Base-by-base conservation (phyloP, 2,329 filamentous ascomycete genomes). In the Thermoascus crustaceus region DNA sequence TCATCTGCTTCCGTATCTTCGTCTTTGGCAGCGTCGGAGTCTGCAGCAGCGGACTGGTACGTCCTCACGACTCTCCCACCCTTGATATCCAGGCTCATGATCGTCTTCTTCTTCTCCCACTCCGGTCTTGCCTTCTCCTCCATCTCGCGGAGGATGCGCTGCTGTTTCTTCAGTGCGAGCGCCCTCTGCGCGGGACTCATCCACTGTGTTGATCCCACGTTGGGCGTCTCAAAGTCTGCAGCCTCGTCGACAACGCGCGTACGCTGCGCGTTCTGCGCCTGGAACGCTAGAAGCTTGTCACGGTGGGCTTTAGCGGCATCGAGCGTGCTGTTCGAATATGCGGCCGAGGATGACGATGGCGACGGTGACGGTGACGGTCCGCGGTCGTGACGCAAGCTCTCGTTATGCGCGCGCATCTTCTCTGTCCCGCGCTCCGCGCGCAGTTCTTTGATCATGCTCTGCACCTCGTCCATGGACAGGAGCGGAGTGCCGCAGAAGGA, bases 191-290 rank as follows among this genome's bases (percentile, higher is more conserved):
- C 79, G 0, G 87, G 85, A 10, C 69, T 85, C 32, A 86, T 83
- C 87, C 87, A 94, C 65, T 91, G 81, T 47, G 75, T 86, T 4
- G 74, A 69, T 4, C 78, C 75, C 20, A 66, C 63, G 35, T 60
- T 64, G 0, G 78, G 75, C 0, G 76, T 76, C 46, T 84, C 80
- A 44, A 76, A 82, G 52, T 85, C 80, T 1, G 80, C 77, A 0
- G 86, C 87, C 63, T 94, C 87, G 50, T 95, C 88, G 23, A 86
- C 76, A 10, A 95, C 82, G 10, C 80, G 85, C 1, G 88, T 95
- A 27, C 88, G 72, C 40, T 76, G 75, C 0, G 86, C 85, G 46
- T 94, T 94, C 50, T 94, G 80, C 1, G 84, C 79, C 57, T 95
- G 88, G 56, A 86, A 94, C 1, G 70, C 72, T 7, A 94, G 72